These are phyloP conservation scores for Penicillium sp. DNA, from an alignment of 2,329 filamentous ascomycete genomes.

Conservation along the genomic window DNA sequence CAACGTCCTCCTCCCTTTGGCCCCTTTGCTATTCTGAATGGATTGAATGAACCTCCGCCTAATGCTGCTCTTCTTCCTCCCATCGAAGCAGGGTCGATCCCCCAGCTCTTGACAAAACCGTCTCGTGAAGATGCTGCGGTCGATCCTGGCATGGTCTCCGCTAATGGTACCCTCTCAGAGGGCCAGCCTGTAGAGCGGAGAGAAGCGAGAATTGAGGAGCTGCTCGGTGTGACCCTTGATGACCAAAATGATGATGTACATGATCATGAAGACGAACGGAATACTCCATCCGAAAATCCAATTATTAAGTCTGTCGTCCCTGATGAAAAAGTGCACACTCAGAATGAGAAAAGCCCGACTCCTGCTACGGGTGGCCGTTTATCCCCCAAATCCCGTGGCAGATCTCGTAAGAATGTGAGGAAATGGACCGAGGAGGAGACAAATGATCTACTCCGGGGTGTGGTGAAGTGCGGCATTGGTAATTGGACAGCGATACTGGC, in stretches of 20 bases:
- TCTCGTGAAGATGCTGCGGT: constrained; percentile 26
- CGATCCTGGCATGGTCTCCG: constrained; percentile 22
- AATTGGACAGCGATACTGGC: constrained; percentile 65
- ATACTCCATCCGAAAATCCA: constrained; percentile 3
- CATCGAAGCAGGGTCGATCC: constrained; percentile 54
- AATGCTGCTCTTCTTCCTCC: constrained; percentile 62
- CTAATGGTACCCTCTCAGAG: constrained; percentile 17
- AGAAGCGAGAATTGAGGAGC: constrained; percentile 38
- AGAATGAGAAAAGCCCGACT: constrained; percentile 3
- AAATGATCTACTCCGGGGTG: constrained; percentile 57
- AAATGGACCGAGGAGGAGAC: constrained; percentile 66
- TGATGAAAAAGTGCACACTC: constrained; percentile 7
- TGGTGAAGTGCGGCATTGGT: constrained; percentile 62
- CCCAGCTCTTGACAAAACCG: constrained; percentile 39
- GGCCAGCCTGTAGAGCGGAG: constrained; percentile 29
- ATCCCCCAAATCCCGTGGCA: constrained; percentile 36
- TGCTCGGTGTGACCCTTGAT: constrained; percentile 31
- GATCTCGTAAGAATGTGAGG: constrained; percentile 51
- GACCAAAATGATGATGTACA: constrained; percentile 16
- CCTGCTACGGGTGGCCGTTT: constrained; percentile 19
- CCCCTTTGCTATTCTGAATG: constrained; percentile 55
- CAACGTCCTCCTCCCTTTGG: constrained; percentile 46
- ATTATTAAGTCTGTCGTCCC: not conserved
- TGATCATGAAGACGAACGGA: constrained; percentile 15
- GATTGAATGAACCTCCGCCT: constrained; percentile 64